Evolutionary conservation across 225 moss, liverwort and hornwort genomes (phyloP).

Genomic region (Physcomitrium patens): DNA sequence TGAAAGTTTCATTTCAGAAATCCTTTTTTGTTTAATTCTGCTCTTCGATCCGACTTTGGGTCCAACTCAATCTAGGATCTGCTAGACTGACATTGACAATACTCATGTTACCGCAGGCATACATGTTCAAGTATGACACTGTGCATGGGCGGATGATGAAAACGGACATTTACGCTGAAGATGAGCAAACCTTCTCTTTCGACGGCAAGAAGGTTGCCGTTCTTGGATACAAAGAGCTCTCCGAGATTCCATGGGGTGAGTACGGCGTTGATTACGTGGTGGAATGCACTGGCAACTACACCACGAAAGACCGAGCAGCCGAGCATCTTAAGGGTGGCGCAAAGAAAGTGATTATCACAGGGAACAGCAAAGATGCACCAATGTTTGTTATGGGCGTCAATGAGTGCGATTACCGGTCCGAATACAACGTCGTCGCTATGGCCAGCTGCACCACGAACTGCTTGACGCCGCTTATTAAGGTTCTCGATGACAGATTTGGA

Average conservation of each 20-base stretch:
- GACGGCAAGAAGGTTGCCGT: slow-evolving; percentile 48
- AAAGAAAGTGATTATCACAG: slow-evolving; percentile 59
- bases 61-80: neutral
- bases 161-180: slow-evolving; percentile 66
- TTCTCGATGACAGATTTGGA: slow-evolving; percentile 63
- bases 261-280: slow-evolving; percentile 52
- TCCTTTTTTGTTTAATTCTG: neutral
- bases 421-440: slow-evolving; percentile 53
- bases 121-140: slow-evolving; percentile 89
- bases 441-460: slow-evolving; percentile 71
- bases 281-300: slow-evolving; percentile 61
- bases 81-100: slow-evolving; percentile 7
- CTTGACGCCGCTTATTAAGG: slow-evolving; percentile 57
- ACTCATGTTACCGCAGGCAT: slow-evolving; percentile 46
- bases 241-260: slow-evolving; percentile 59
- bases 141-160: slow-evolving; percentile 65
- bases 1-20: neutral
- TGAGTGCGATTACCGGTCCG: slow-evolving; percentile 50
- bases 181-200: slow-evolving; percentile 64
- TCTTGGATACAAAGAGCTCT: slow-evolving; percentile 44
- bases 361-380: slow-evolving; percentile 57
- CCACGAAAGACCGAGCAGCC: slow-evolving; percentile 51
- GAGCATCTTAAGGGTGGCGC: slow-evolving; percentile 66
- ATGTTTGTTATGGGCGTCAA: slow-evolving; percentile 70
- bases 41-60: no score